Evolutionary conservation across 495 filamentous ascomycete species (phyloP).

Genomic region (Podospora fimiseda): DNA sequence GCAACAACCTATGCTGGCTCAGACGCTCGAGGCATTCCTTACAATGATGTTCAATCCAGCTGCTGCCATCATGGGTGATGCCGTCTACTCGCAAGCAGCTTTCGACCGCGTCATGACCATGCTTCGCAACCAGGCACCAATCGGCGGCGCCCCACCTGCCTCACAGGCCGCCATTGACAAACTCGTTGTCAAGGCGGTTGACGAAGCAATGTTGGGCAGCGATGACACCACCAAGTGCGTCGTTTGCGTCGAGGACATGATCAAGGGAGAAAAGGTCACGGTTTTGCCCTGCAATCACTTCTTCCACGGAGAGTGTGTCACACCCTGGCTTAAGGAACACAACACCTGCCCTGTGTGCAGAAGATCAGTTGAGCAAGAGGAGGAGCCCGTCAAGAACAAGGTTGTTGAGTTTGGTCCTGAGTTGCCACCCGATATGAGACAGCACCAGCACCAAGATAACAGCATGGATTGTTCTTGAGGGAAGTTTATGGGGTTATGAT

Average conservation of each 20-base stretch:
- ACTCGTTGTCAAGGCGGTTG: slow-evolving; percentile 60
- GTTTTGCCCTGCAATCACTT: slow-evolving; percentile 81
- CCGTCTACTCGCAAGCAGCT: slow-evolving; percentile 81
- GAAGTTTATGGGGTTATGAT: too few relatives aligned
- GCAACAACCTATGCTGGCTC: neutral
- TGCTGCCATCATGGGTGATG: slow-evolving; percentile 58
- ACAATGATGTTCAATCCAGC: slow-evolving; percentile 50
- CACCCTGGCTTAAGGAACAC: slow-evolving; percentile 72
- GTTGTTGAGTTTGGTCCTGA: neutral
- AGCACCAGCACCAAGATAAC: neutral
- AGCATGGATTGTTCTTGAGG: slow-evolving; percentile 4
- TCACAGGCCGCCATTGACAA: slow-evolving; percentile 61
- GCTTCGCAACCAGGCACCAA: slow-evolving; percentile 67
- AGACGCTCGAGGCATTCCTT: slow-evolving; percentile 23
- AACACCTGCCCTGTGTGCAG: slow-evolving; percentile 85
- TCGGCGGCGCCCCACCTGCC: slow-evolving; percentile 76
- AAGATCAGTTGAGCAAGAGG: slow-evolving; percentile 52
- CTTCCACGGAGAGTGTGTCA: slow-evolving; percentile 75
- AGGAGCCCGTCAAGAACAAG: neutral
- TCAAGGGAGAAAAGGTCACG: slow-evolving; percentile 63
- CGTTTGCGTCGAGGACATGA: slow-evolving; percentile 85
- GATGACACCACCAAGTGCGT: slow-evolving; percentile 80
- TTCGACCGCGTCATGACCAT: slow-evolving; percentile 79
- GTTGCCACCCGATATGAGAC: neutral
- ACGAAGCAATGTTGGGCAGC: too few relatives aligned